A percentile compares a stretch with the other conserved stretches of the same genome.
Evolutionary conservation across 176 grass and related monocot genomes (phyloP).

Genomic region (Thalia dealbata): DNA sequence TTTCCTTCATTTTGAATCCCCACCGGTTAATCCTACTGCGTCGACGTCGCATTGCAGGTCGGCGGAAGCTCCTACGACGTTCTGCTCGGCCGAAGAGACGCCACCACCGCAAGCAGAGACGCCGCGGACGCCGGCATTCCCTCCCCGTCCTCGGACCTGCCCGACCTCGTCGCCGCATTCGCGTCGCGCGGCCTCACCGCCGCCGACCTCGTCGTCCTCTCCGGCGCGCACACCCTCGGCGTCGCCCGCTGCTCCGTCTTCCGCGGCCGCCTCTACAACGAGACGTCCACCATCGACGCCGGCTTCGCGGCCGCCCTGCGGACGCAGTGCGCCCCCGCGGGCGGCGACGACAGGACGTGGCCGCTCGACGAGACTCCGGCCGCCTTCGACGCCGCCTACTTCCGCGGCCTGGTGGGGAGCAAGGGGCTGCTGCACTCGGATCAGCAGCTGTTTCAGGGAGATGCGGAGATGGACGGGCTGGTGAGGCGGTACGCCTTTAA

Average conservation of each 20-base stretch:
- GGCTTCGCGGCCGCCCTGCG: slow-evolving; percentile 30
- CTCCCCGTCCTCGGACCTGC: slow-evolving; percentile 33
- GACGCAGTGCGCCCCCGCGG: slow-evolving; percentile 21
- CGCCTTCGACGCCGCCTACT: slow-evolving; percentile 54
- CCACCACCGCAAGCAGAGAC: slow-evolving; percentile 47
- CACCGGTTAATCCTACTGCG: too few species aligned
- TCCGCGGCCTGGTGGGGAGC: slow-evolving; percentile 25
- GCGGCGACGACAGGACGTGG: slow-evolving; percentile 39
- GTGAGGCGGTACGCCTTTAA: slow-evolving; percentile 46
- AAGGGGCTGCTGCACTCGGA: slow-evolving; percentile 61
- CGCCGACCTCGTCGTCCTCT: slow-evolving; percentile 60
- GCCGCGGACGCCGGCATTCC: slow-evolving; percentile 64
- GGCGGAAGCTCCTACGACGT: too few species aligned
- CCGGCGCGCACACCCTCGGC: slow-evolving; percentile 60
- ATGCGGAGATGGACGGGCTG: slow-evolving; percentile 35
- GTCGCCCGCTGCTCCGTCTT: slow-evolving; percentile 55
- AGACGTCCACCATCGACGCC: slow-evolving; percentile 42
- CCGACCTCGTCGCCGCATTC: slow-evolving; percentile 47
- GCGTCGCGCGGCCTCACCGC: slow-evolving; percentile 35
- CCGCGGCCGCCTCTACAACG: slow-evolving; percentile 63
- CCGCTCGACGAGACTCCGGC: slow-evolving; percentile 42
- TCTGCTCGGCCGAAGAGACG: slow-evolving; percentile 50
- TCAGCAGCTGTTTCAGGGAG: slow-evolving; percentile 62
- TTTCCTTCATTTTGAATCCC: too few species aligned
- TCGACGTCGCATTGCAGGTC: too few species aligned